A percentile compares a stretch with the other conserved stretches of the same genome.
Conservation (phyloP, 352 stramenopile species). For the Pythium plurisporium region DNA sequence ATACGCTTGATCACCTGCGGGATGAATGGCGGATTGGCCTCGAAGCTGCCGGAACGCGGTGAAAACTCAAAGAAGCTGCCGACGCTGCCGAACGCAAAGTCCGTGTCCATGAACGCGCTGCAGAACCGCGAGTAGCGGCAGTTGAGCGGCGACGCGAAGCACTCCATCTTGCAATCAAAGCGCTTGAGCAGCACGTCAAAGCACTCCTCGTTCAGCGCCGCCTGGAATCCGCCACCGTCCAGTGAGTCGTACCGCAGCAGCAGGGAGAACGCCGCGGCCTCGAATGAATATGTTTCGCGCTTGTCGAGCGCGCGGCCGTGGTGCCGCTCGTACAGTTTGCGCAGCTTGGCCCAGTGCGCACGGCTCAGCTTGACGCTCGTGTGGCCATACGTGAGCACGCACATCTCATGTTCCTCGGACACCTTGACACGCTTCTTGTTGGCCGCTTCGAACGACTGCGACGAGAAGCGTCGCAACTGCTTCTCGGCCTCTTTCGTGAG, state of each 20-base stretch:
- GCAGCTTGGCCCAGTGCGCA: constrained; percentile 84
- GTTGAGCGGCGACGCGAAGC: constrained; percentile 94
- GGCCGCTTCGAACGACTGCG: constrained; percentile 17
- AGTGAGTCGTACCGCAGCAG: constrained; percentile 92
- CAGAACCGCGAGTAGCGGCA: constrained; percentile 88
- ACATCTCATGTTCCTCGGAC: constrained; percentile 26
- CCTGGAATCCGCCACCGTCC: constrained; percentile 91
- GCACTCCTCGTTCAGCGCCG: constrained; percentile 86
- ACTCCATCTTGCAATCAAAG: constrained; percentile 92
- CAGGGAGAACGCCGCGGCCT: constrained; percentile 82
- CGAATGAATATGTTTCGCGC: constrained; percentile 36
- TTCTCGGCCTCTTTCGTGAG: constrained; percentile 35
- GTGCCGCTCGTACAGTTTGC: constrained; percentile 68
- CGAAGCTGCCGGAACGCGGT: constrained; percentile 84
- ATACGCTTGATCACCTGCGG: constrained; percentile 90
- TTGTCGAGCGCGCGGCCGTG: constrained; percentile 10
- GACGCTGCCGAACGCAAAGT: constrained; percentile 85
- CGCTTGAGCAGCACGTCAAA: constrained; percentile 89
- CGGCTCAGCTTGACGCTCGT: constrained; percentile 76
- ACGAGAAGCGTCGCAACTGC: constrained; percentile 23
- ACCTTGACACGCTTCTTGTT: constrained; percentile 30
- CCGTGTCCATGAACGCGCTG: constrained; percentile 87
- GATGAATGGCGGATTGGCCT: constrained; percentile 95
- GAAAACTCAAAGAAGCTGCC: constrained; percentile 93
- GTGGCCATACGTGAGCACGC: constrained; percentile 59